Conservation (phyloP, 306 rosid genomes). For the Trichosanthes truncata region DNA sequence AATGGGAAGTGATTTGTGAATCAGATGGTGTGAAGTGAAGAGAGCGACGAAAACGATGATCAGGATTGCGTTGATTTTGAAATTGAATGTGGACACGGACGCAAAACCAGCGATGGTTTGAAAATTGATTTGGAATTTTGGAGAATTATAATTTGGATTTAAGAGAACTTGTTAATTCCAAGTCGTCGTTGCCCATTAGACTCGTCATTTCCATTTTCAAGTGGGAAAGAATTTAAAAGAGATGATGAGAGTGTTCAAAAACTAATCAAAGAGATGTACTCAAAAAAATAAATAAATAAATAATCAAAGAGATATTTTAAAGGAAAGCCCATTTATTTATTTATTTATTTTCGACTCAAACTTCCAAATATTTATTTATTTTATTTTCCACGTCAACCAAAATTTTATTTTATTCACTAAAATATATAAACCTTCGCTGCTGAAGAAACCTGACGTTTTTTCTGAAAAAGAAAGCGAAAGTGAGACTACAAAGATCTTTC, state of each 20-base stretch:
- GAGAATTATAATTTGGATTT: neutral
- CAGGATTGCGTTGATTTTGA: neutral
- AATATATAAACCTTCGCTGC: neutral
- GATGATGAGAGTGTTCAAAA: neutral
- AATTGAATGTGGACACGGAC: neutral
- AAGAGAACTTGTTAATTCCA: neutral
- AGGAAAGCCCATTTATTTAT: neutral
- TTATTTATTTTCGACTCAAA: no score
- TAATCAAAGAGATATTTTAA: neutral
- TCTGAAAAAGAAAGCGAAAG: no score
- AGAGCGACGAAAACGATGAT: neutral
- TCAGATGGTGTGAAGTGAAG: neutral
- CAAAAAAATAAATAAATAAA: no score
- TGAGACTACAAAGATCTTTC: no score
- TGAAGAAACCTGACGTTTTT: no score
- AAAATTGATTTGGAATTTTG: neutral
- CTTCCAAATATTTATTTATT: no score
- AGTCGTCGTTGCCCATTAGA: neutral
- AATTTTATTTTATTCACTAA: neutral
- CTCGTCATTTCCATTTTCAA: neutral
- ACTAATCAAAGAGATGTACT: no score
- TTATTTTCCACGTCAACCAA: no score
- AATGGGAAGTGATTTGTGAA: neutral
- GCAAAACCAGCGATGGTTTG: neutral
- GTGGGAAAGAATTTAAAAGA: neutral